Evolutionary conservation across 495 filamentous ascomycete species (phyloP).

Genomic region (Eremomyces bilateralis): DNA sequence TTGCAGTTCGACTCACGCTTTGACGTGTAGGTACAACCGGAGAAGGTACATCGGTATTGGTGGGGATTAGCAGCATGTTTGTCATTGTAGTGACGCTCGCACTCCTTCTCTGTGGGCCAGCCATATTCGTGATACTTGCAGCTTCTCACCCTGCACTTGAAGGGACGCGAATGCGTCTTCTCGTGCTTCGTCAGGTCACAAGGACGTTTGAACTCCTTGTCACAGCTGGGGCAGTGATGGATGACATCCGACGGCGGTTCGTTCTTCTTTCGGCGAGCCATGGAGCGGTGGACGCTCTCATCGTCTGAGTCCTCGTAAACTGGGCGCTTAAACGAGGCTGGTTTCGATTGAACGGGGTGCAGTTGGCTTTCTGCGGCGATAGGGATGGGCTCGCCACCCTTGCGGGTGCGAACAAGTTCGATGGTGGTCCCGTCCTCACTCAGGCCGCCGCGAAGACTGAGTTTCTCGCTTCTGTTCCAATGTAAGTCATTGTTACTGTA

Average conservation of each 20-base stretch:
- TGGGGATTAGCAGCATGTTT: slow-evolving; percentile 64
- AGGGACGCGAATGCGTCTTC: slow-evolving; percentile 89
- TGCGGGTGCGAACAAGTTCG: slow-evolving; percentile 56
- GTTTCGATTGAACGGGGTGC: not conserved
- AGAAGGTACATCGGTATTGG: slow-evolving; percentile 62
- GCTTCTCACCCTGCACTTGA: slow-evolving; percentile 58
- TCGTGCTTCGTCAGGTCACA: slow-evolving; percentile 92
- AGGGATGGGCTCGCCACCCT: slow-evolving; percentile 49
- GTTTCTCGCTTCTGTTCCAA: slow-evolving; percentile 23
- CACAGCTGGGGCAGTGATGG: slow-evolving; percentile 30
- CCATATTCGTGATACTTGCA: slow-evolving; percentile 79
- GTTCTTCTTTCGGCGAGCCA: slow-evolving; percentile 77
- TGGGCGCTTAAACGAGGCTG: slow-evolving; percentile 8
- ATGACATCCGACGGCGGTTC: slow-evolving; percentile 21
- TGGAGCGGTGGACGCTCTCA: slow-evolving; percentile 60
- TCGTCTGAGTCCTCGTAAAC: slow-evolving; percentile 27
- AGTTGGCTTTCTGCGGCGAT: slow-evolving; percentile 33
- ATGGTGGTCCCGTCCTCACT: slow-evolving; percentile 53
- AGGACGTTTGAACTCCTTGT: slow-evolving; percentile 77
- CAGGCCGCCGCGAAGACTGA: slow-evolving; percentile 55
- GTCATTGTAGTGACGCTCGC: slow-evolving; percentile 85
- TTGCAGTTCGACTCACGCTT: slow-evolving; percentile 97
- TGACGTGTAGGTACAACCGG: slow-evolving; percentile 75
- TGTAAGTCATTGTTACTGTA: slow-evolving; percentile 1
- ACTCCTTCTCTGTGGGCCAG: slow-evolving; percentile 95